These are phyloP conservation scores for Pneumocystis jirovecii DNA, from an alignment of 1,139 yeast species.

Conservation along the genomic window DNA sequence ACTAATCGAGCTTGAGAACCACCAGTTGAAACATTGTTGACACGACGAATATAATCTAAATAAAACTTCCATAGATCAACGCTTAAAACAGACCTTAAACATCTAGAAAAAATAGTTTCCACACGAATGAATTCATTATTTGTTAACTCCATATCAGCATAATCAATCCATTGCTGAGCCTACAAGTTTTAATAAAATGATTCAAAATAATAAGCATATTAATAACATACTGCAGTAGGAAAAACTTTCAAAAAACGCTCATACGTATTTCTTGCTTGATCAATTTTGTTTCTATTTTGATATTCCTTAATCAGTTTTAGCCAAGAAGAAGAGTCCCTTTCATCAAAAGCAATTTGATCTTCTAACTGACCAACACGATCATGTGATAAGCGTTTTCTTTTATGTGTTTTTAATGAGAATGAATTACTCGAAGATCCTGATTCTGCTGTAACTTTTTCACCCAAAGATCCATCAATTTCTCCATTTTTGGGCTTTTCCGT, in stretches of 20 bases:
- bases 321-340: constrained; percentile 46
- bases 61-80: constrained; percentile 61
- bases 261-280: constrained; percentile 44
- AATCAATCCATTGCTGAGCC: constrained; percentile 47
- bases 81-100: constrained; percentile 44
- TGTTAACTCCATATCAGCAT: constrained; percentile 52
- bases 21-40: constrained; percentile 59
- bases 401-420: neutral
- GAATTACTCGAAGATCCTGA: neutral
- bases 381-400: constrained; percentile 23
- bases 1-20: constrained; percentile 70
- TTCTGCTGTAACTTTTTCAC: neutral
- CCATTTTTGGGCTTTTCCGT: neutral
- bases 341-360: constrained; percentile 43
- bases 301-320: constrained; percentile 40
- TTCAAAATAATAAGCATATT: constrained; percentile 3
- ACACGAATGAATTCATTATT: constrained; percentile 56
- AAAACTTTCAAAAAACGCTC: constrained; percentile 49
- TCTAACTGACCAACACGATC: constrained; percentile 46
- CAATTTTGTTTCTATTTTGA: constrained; percentile 45
- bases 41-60: constrained; percentile 63
- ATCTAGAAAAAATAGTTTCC: constrained; percentile 47
- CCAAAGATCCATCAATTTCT: neutral
- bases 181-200: neutral
- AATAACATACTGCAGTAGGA: constrained; percentile 39